Conservation (phyloP, 257 asterid species). For the Gentiana straminea region DNA sequence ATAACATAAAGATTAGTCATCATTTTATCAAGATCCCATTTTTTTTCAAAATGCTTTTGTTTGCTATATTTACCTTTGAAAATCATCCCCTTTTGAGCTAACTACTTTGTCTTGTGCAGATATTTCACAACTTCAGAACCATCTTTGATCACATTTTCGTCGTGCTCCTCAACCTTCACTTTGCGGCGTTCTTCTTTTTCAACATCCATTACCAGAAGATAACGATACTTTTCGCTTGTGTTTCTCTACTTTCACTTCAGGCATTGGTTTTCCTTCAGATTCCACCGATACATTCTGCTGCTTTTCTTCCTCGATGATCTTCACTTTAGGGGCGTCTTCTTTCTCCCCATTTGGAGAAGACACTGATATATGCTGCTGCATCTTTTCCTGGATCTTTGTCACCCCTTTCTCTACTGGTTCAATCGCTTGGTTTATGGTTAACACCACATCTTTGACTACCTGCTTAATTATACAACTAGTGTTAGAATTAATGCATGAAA, state of each 20-base stretch:
- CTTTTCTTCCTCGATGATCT: conserved; percentile 35
- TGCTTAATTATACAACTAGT: conserved; percentile 9
- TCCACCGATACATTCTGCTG: no score
- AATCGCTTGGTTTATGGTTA: conserved; percentile 90
- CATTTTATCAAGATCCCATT: no score
- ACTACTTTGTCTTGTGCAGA: conserved; percentile 6
- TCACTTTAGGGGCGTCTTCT: conserved; percentile 20
- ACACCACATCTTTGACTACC: conserved; percentile 85
- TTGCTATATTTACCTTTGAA: no score
- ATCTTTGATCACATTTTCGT: conserved; percentile 16
- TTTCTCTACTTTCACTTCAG: conserved; percentile 42
- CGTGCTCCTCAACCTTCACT: conserved; percentile 38
- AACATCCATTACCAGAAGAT: conserved; percentile 1
- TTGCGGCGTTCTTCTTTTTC: conserved; percentile 37
- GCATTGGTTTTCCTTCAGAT: conserved; percentile 28
- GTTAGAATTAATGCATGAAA: no score
- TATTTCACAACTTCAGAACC: conserved; percentile 19
- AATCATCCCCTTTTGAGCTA: neutral
- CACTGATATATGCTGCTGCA: conserved; percentile 49
- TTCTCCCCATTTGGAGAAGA: conserved; percentile 7
- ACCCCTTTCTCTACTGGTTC: conserved; percentile 90
- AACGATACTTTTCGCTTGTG: conserved; percentile 17
- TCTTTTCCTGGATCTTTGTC: conserved; percentile 81
- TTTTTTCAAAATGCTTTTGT: no score
- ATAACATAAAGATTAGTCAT: no score